Evolutionary conservation across 257 asterid species (phyloP).

Genomic region (Fraxinus cuspidata): DNA sequence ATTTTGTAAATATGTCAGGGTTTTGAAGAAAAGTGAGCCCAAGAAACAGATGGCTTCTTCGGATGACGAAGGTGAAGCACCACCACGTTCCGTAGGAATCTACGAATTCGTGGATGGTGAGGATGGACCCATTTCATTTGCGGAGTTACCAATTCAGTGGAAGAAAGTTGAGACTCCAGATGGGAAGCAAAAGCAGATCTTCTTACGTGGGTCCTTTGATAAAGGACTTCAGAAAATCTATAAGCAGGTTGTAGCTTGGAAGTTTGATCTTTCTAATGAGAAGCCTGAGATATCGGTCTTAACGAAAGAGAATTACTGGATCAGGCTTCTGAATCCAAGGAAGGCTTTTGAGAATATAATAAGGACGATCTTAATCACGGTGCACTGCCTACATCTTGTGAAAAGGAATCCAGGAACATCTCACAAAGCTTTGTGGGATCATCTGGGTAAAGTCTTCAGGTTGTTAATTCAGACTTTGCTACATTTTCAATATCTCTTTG

Average conservation of each 20-base stretch:
- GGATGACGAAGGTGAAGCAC: slow-evolving; percentile 67
- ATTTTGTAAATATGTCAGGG: slow-evolving; percentile 14
- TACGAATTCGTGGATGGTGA: slow-evolving; percentile 49
- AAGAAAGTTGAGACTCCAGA: slow-evolving; percentile 29
- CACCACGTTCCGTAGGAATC: slow-evolving; percentile 47
- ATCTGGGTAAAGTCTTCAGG: slow-evolving; percentile 71
- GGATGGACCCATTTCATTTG: slow-evolving; percentile 55
- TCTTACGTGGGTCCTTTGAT: slow-evolving; percentile 62
- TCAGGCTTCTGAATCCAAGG: slow-evolving; percentile 75
- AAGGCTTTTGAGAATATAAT: slow-evolving; percentile 48
- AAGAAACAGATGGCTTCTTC: slow-evolving; percentile 57
- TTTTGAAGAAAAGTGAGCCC: slow-evolving; percentile 7
- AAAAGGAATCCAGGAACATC: slow-evolving; percentile 61
- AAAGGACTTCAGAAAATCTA: slow-evolving; percentile 66
- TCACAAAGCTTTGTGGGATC: slow-evolving; percentile 72
- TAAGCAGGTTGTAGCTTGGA: slow-evolving; percentile 74
- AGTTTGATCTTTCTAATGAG: slow-evolving; percentile 48
- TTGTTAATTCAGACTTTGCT: slow-evolving; percentile 25
- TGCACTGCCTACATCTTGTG: slow-evolving; percentile 59
- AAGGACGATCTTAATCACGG: slow-evolving; percentile 57
- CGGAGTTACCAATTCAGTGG: slow-evolving; percentile 59
- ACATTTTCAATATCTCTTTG: slow-evolving; percentile 14
- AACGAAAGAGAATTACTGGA: slow-evolving; percentile 64
- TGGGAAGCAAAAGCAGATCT: slow-evolving; percentile 38
- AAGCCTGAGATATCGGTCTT: slow-evolving; percentile 74